Conservation (phyloP, 805 yeast species). For the Saturnispora bothae region DNA sequence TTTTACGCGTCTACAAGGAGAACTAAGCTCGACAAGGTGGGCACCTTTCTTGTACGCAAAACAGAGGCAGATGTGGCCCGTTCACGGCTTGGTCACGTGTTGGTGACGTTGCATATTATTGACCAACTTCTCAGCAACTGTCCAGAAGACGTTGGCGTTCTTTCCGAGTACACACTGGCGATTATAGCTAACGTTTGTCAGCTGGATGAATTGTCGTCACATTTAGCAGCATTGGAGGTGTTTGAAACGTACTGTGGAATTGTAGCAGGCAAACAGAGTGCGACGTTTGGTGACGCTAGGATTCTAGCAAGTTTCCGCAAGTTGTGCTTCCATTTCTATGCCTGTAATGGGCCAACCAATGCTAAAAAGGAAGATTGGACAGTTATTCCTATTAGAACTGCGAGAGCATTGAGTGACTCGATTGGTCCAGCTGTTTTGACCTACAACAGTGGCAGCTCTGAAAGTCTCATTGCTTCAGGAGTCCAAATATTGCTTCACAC, state of each 20-base stretch:
- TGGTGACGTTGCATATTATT: slow-evolving; percentile 68
- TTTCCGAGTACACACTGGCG: slow-evolving; percentile 57
- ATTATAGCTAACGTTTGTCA: slow-evolving; percentile 44
- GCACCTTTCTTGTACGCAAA: slow-evolving; percentile 52
- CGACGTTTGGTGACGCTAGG: slow-evolving; percentile 32
- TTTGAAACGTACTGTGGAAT: slow-evolving; percentile 23
- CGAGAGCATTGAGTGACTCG: slow-evolving; percentile 28
- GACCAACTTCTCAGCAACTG: slow-evolving; percentile 64
- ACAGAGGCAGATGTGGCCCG: slow-evolving; percentile 50
- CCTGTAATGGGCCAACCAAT: slow-evolving; percentile 17
- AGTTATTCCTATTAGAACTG: slow-evolving; percentile 31
- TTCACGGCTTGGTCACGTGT: slow-evolving; percentile 65
- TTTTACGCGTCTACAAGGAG: slow-evolving; percentile 88
- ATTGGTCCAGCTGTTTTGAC: slow-evolving; percentile 17
- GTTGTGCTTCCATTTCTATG: slow-evolving; percentile 19
- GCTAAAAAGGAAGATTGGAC: slow-evolving; percentile 33
- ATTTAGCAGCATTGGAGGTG: slow-evolving; percentile 34
- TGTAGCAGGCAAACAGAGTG: slow-evolving; percentile 20
- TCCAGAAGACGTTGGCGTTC: slow-evolving; percentile 72
- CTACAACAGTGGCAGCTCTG: not conserved
- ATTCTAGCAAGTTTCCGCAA: slow-evolving; percentile 31
- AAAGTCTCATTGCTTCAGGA: slow-evolving; percentile 21
- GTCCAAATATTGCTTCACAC: slow-evolving; percentile 32
- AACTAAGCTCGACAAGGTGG: slow-evolving; percentile 81
- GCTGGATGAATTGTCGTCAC: slow-evolving; percentile 51